Evolutionary conservation across 208 protist genomes (phyloP), one percentile per base, ranked within the genome.

Genomic region (Borovskyia barvae): DNA sequence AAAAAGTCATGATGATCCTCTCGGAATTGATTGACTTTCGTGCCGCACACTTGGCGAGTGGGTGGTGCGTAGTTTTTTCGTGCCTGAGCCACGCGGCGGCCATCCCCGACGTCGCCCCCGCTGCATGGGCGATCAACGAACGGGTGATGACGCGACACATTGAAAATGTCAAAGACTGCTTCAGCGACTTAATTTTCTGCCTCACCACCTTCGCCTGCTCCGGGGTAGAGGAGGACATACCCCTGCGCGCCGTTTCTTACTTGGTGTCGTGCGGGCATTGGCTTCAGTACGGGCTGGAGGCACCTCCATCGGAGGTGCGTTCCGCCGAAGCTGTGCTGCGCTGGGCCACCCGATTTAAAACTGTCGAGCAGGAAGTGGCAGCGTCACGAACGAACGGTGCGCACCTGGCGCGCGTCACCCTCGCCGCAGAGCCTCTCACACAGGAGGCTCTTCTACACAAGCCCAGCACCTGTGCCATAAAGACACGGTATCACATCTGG

Each of bases 31-130:
- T 90, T 24, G 77, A 92, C 47, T 75, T 91, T 37, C 80, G 83
- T 47, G 78, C 81, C 3, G 74, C 51, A 35, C 71, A 82, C 45
- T 63, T 94, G 54, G 87, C 81, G 39, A 94, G 87, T 61, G 87
- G 83, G 20, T 94, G 87, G 84, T 80, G 75, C 58, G 81, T 94
- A 11, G 82, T 90, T 19, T 91, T 94, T 56, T 89, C 83, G 15
- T 85, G 77, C 45, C 71, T 94, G 19, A 91, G 83, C 56, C 80
- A 82, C 67, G 78, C 72, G 30, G 87, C 87, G 6, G 70, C 76
- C 19, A 83, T 89, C 37, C 87, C 87, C n/a, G 79, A 89, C 53
- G 74, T 94, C 33, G 84, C 84, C 12, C 68, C 59, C 26, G 33
- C 47, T 1, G 83, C 83, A 29, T 94, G 87, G 84, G 51, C 70